These are phyloP conservation scores for Friedmanniomyces simplex DNA, from an alignment of 495 filamentous ascomycete genomes.

Conservation along the genomic window DNA sequence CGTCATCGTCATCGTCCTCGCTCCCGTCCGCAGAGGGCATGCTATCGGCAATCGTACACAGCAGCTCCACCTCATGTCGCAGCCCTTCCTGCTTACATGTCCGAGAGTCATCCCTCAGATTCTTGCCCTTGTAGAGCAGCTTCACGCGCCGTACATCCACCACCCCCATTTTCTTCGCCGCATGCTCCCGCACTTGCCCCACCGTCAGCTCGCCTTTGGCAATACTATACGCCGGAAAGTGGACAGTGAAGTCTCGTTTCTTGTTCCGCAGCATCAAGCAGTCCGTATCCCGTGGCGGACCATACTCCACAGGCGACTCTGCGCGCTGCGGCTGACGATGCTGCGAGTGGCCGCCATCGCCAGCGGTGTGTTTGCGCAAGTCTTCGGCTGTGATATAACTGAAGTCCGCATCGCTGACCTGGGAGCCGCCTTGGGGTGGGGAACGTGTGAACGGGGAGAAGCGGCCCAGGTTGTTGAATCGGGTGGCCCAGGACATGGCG, in stretches of 20 bases:
- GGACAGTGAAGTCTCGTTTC: conserved; percentile 58
- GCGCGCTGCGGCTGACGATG: conserved; percentile 6
- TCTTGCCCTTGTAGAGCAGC: conserved; percentile 73
- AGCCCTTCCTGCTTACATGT: conserved; percentile 63
- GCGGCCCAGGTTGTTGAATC: conserved; percentile 37
- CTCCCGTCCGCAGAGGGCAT: conserved; percentile 28
- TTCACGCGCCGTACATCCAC: conserved; percentile 53
- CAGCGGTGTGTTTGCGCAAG: conserved; percentile 33
- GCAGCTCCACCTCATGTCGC: conserved; percentile 51
- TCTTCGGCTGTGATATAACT: conserved; percentile 71
- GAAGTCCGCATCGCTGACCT: conserved; percentile 68
- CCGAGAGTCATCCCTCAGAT: conserved; percentile 54
- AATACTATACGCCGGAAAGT: conserved; percentile 75
- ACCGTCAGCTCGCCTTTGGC: conserved; percentile 64
- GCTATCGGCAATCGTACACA: conserved; percentile 49
- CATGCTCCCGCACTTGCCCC: conserved; percentile 53
- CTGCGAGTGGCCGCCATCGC: conserved; percentile 25
- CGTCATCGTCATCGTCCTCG: conserved; percentile 39
- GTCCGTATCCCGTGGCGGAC: conserved; percentile 49
- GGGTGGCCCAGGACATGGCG: conserved; percentile 56
- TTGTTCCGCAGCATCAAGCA: conserved; percentile 65
- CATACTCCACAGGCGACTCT: conserved; percentile 19
- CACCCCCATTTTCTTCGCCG: conserved; percentile 52
- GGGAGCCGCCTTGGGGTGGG: conserved; percentile 14
- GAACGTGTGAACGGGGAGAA: conserved; percentile 39